phyloP scores from a whole-genome alignment of 495 filamentous ascomycete genomes.

The Cenococcum geophilum region DNA sequence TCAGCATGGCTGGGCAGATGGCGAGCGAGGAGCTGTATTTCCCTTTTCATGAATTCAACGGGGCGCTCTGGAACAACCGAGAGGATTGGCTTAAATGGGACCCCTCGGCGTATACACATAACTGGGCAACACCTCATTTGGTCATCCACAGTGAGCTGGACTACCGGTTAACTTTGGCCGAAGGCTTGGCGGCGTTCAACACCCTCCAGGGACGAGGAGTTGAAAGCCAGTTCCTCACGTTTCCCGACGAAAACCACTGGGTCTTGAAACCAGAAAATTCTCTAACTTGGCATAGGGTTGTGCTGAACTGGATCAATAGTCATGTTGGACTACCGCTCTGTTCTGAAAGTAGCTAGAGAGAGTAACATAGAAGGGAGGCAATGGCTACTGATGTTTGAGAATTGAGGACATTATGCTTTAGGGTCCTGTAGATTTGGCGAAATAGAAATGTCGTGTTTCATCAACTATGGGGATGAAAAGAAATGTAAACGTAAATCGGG shows the following conservation, averaged over 20 bases:
- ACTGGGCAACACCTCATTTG: slow-evolving; percentile 82
- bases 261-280: slow-evolving; percentile 89
- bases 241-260: slow-evolving; percentile 84
- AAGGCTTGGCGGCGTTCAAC: slow-evolving; percentile 84
- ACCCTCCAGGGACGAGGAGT: slow-evolving; percentile 69
- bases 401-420: not conserved
- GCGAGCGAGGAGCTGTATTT: slow-evolving; percentile 85
- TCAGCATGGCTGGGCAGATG: slow-evolving; percentile 69
- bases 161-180: slow-evolving; percentile 76
- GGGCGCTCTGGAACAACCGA: slow-evolving; percentile 66
- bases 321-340: slow-evolving; percentile 51
- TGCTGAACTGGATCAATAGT: slow-evolving; percentile 85
- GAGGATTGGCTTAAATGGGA: slow-evolving; percentile 78
- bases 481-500: no score
- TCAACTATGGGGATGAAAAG: no score
- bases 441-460: no score
- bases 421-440: not conserved
- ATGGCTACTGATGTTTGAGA: not conserved
- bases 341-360: slow-evolving; percentile 19
- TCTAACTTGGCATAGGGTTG: slow-evolving; percentile 83
- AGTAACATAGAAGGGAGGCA: not conserved
- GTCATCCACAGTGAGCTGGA: slow-evolving; percentile 91
- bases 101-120: slow-evolving; percentile 57
- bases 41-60: slow-evolving; percentile 74
- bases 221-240: slow-evolving; percentile 69